Evolutionary conservation across 192 early-diverging fungal genomes (phyloP), one percentile per base, ranked within the genome.

Genomic region (Coemansia sp.): DNA sequence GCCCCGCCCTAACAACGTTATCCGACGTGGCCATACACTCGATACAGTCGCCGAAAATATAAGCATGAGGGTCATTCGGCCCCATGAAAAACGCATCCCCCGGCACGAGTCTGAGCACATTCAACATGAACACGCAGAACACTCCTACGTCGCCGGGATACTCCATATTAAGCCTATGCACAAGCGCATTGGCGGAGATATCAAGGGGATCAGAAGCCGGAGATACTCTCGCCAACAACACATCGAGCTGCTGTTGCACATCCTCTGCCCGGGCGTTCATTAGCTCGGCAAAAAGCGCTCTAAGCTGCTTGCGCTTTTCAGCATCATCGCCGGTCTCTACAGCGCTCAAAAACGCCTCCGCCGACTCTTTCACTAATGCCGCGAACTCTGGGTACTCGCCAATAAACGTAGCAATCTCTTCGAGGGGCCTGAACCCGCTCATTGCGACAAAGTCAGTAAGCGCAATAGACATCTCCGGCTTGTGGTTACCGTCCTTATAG

Each of bases 21-120:
- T 99, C 97, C 52, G 88, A 90, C 8, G 95, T 90, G 9, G 97
- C 97, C 97, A 99, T 99, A 75, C 96, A 98, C 76, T 99, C 97
- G 45, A 99, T 84, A 77, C 92, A 96, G 79, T 99, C 97, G 79
- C 95, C 95, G 56, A 88, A 94, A 45, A 98, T 71, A 63, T 99
- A 99, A 1, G 97, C 96, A 77, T 98, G 96, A 34, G 95, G 97
- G 69, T 97, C 96, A 71, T 97, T 96, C 5, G 96, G 95, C 9
- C 94, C 97, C 75, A 99, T 84, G 72, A 92, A 99, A 58, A 99
- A 92, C 7, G 91, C 93, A 39, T 98, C 88, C 2, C 96, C 97
- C 20, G 94, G 91, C 30, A 62, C 41, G 39, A 99, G 82, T 3
- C 73, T 63, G 34, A 99, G 82, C 61, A 92, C 91, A 79, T 99